A percentile compares a stretch with the other conserved stretches of the same genome.
Evolutionary conservation across 495 filamentous ascomycete species (phyloP).

Genomic region (Podospora pseudopauciseta): DNA sequence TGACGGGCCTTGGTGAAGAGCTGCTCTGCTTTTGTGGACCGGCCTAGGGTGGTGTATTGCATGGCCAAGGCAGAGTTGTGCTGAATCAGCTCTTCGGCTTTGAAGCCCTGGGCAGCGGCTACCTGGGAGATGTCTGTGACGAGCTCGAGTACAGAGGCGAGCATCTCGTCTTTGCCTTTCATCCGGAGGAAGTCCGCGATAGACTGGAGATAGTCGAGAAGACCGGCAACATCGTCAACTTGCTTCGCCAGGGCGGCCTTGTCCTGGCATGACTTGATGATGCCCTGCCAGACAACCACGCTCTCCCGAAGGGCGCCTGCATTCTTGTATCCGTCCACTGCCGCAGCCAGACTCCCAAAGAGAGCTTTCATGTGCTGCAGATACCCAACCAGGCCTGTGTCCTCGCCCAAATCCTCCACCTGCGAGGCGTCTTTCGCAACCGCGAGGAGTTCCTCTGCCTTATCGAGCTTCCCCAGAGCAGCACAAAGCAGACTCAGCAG

Average conservation of each 20-base stretch:
- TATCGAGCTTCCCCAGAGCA: constrained; percentile 33
- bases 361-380: constrained; percentile 57
- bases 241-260: constrained; percentile 48
- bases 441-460: constrained; percentile 29
- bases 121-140: constrained; percentile 52
- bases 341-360: constrained; percentile 48
- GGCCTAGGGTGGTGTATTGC: constrained; percentile 74
- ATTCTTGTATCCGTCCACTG: constrained; percentile 51
- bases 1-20: constrained; percentile 57
- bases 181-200: constrained; percentile 76
- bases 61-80: constrained; percentile 59
- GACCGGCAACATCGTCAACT: constrained; percentile 60
- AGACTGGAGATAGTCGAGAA: constrained; percentile 60
- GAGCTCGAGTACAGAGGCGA: constrained; percentile 47
- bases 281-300: constrained; percentile 49
- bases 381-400: constrained; percentile 53
- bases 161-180: constrained; percentile 54
- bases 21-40: constrained; percentile 67
- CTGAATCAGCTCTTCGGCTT: constrained; percentile 54
- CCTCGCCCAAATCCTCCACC: constrained; percentile 44
- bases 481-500: constrained; percentile 37
- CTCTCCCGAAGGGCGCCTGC: constrained; percentile 44
- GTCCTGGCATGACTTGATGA: constrained; percentile 47
- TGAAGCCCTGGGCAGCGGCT: constrained; percentile 39
- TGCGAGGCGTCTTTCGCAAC: constrained; percentile 40